Evolutionary conservation across 345 rosid genomes (phyloP), one percentile per base, ranked within the genome.

Genomic region (Salix caprea): DNA sequence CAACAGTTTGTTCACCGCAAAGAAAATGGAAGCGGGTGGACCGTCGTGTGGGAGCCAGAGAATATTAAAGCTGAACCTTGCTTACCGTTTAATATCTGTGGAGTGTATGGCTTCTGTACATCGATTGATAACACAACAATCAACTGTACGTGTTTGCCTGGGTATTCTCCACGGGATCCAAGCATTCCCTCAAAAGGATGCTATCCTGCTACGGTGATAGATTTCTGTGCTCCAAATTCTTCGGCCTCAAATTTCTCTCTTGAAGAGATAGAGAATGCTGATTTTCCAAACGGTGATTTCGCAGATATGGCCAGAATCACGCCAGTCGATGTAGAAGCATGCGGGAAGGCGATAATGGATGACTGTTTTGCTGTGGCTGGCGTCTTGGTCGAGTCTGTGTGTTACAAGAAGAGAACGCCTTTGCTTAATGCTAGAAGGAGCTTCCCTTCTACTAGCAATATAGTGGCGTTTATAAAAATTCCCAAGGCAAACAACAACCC

Each of bases 291-390:
- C 15, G 77, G 42, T 13, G 4, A 2, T 0, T 75, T 30, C 48
- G 81, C 71, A 18, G 80, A 84, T 46, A 42, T 84, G 78, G 68
- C 76, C 24, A 72, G 42, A 42, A 3, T 69, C 42, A 16, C n/a
- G 13, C 61, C 72, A 30, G 42, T 32, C 50, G 74, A 75, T 76
- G 62, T 28, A 1, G 44, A 78, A 65, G 65, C 48, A 19, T 84
- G 87, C 71, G 66, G 24, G 67, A 64, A 74, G 37, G 78, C 44
- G 14, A 26, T 84, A 34, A 34, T 54, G 72, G 80, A 76, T 46
- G 84, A 84, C 61, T 84, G 84, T 76, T 84, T 70, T 26, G 81
- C 81, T 26, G 21, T 26, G 75, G 87, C 87, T 15, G 81, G 58
- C 24, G 81, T 76, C 18, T 67, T 75, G 80, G 67, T 10, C 16